Evolutionary conservation across 1,139 yeast species (phyloP), one percentile per base, ranked within the genome.

Genomic region (Ogataea hybrid): DNA sequence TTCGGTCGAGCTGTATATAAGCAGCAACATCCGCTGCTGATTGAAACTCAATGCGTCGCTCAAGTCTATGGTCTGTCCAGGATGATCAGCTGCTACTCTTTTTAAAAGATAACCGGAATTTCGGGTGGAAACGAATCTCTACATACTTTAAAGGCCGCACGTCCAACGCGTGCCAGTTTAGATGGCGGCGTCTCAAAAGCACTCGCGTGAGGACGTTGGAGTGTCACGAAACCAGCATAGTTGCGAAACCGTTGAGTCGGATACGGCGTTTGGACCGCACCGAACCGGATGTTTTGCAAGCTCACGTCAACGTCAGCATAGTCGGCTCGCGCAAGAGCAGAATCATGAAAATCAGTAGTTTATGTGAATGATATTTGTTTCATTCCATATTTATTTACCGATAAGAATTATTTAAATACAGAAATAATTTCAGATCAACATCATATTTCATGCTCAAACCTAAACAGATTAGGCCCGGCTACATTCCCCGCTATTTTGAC

Each of bases 81-180:
- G 92, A 84, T 57, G 94, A 84, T 57, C 64, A 75, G 42, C 69
- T 84, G 34, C 68, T 84, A 47, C 71, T 84, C 62, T 84, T 80
- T 55, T 67, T 84, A 48, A 84, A 84, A 61, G 92, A 84, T 59
- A 76, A 70, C 46, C 81, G 78, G 56, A 82, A 82, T 58, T 66
- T 84, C 37, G 92, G 92, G 11, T 84, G 92, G 92, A 83, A 84
- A 64, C 90, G 84, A 52, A 83, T 84, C 41, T 83, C 92, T 11
- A 67, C 76, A 35, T 76, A 84, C 56, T 84, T 84, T 64, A 72
- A 70, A 38, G 77, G 80, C 56, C 68, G 94, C 59, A 84, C 92
- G 2, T 85, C 92, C 23, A 84, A 84, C 59, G 92, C 92, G 5
- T 84, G 92, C 57, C 94, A 84, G 59, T 84, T 84, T 58, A 70